Percentiles rank a stretch among this genome's conserved stretches.
Conservation (phyloP, 2,329 filamentous ascomycete genomes). For the Coniochaeta sp. region DNA sequence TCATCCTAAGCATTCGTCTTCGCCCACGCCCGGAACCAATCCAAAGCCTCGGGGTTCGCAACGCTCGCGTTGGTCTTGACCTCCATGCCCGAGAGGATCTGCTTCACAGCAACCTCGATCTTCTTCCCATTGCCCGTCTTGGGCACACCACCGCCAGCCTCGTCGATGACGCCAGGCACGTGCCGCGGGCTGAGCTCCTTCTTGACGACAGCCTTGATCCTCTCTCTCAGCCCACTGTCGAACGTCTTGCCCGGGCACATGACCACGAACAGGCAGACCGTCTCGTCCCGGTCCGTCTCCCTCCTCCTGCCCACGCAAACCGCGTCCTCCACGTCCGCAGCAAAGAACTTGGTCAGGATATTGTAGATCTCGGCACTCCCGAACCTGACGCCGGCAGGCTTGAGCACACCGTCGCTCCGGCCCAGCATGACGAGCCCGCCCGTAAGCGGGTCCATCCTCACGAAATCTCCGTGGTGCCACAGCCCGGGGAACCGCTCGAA, state of each 20-base stretch:
- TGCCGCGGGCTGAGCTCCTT: slow-evolving; percentile 81
- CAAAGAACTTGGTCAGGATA: slow-evolving; percentile 78
- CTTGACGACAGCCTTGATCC: slow-evolving; percentile 62
- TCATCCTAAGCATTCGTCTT: slow-evolving; percentile 19
- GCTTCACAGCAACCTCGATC: slow-evolving; percentile 93
- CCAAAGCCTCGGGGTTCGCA: slow-evolving; percentile 81
- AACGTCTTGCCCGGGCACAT: slow-evolving; percentile 56
- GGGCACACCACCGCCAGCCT: slow-evolving; percentile 74
- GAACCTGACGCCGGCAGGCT: slow-evolving; percentile 86
- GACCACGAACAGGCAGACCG: slow-evolving; percentile 82
- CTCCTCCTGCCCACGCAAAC: slow-evolving; percentile 77
- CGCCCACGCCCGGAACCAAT: slow-evolving; percentile 82
- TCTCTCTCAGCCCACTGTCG: slow-evolving; percentile 48
- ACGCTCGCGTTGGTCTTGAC: slow-evolving; percentile 89
- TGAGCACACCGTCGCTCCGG: slow-evolving; percentile 85
- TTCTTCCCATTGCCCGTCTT: slow-evolving; percentile 96
- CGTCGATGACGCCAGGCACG: slow-evolving; percentile 76
- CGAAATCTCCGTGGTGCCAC: slow-evolving; percentile 96
- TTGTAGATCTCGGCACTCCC: slow-evolving; percentile 96
- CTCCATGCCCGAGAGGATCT: slow-evolving; percentile 81
- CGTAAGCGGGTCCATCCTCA: slow-evolving; percentile 61
- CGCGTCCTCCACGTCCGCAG: slow-evolving; percentile 71
- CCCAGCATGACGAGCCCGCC: slow-evolving; percentile 86
- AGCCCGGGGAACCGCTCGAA: slow-evolving; percentile 74
- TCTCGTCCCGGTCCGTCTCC: slow-evolving; percentile 69